These are phyloP conservation scores for Staphylotrichum tortipilum DNA, from an alignment of 495 filamentous ascomycete species.

Conservation along the genomic window DNA sequence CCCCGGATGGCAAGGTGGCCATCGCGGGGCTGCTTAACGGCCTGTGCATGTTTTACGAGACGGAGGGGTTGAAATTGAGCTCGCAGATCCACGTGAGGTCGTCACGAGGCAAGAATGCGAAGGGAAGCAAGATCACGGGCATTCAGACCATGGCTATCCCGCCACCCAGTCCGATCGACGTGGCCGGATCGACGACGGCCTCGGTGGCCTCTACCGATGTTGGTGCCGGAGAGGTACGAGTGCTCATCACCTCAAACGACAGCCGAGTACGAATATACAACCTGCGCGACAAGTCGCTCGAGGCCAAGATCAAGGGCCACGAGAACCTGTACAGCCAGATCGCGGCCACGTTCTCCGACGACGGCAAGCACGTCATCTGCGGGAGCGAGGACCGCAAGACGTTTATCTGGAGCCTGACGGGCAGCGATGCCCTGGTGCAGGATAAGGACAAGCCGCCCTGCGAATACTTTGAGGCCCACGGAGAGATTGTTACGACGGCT, in stretches of 20 bases:
- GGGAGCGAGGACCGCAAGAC: constrained; percentile 85
- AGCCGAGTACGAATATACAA: constrained; percentile 90
- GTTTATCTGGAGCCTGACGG: constrained; percentile 75
- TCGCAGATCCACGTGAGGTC: constrained; percentile 85
- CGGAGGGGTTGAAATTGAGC: constrained; percentile 77
- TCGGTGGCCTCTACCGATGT: constrained; percentile 14
- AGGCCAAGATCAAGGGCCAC: constrained; percentile 87
- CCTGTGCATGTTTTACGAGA: constrained; percentile 86
- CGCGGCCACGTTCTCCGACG: constrained; percentile 78
- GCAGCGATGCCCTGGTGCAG: constrained; percentile 46
- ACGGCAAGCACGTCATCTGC: constrained; percentile 79
- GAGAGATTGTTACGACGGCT: constrained; percentile 77
- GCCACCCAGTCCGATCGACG: constrained; percentile 4
- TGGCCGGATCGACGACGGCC: constrained; percentile 24
- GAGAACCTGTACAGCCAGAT: constrained; percentile 92
- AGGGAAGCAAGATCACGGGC: constrained; percentile 94
- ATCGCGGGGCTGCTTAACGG: constrained; percentile 87
- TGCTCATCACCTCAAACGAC: constrained; percentile 92
- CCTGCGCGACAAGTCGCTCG: constrained; percentile 69
- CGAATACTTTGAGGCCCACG: constrained; percentile 85
- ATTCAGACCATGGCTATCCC: constrained; percentile 70
- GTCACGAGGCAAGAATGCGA: constrained; percentile 83
- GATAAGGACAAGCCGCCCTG: constrained; percentile 69
- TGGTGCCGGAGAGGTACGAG: constrained; percentile 60
- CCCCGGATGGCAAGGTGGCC: constrained; percentile 80